A percentile compares a stretch with the other conserved stretches of the same genome.
Conservation (phyloP, 768 basidiomycete species). For the Lanmaoa pseudosensibilis region DNA sequence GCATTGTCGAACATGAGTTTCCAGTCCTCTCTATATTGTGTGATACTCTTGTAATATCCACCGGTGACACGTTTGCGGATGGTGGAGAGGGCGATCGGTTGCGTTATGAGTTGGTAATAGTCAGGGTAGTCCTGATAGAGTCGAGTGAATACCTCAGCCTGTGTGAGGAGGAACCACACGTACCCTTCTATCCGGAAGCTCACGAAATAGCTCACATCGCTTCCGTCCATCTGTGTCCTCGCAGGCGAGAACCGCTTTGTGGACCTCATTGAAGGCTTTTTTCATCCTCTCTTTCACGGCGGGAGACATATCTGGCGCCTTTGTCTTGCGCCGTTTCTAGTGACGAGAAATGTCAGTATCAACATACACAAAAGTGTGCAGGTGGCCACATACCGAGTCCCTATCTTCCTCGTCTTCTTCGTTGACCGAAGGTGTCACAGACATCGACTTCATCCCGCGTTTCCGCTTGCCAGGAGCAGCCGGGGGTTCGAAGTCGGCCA, state of each 20-base stretch:
- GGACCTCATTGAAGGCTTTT: slow-evolving; percentile 75
- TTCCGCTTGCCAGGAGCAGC: slow-evolving; percentile 65
- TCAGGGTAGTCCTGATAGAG: slow-evolving; percentile 78
- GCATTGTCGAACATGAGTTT: slow-evolving; percentile 93
- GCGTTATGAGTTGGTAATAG: slow-evolving; percentile 85
- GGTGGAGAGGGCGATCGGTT: slow-evolving; percentile 85
- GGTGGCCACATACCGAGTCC: slow-evolving; percentile 50
- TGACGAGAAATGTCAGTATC: slow-evolving; percentile 1
- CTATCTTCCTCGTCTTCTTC: slow-evolving; percentile 82
- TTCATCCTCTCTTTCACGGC: slow-evolving; percentile 75
- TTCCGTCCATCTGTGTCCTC: slow-evolving; percentile 74
- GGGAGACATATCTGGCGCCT: slow-evolving; percentile 55
- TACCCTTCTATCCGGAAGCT: slow-evolving; percentile 79
- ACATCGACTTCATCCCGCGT: slow-evolving; percentile 68
- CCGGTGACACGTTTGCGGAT: slow-evolving; percentile 75
- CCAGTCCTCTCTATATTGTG: slow-evolving; percentile 76
- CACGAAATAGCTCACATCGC: slow-evolving; percentile 85
- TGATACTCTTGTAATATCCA: slow-evolving; percentile 71
- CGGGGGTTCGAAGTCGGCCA: slow-evolving; percentile 49
- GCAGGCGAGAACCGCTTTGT: slow-evolving; percentile 69
- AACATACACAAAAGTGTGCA: not conserved
- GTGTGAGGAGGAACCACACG: slow-evolving; percentile 17
- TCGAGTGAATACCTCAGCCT: slow-evolving; percentile 12
- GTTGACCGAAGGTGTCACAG: slow-evolving; percentile 69
- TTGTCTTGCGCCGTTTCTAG: slow-evolving; percentile 87